A percentile compares a stretch with the other conserved stretches of the same genome.
These are phyloP conservation scores for Silene latifolia DNA, from an alignment of 148 eudicot genomes.

Conservation along the genomic window DNA sequence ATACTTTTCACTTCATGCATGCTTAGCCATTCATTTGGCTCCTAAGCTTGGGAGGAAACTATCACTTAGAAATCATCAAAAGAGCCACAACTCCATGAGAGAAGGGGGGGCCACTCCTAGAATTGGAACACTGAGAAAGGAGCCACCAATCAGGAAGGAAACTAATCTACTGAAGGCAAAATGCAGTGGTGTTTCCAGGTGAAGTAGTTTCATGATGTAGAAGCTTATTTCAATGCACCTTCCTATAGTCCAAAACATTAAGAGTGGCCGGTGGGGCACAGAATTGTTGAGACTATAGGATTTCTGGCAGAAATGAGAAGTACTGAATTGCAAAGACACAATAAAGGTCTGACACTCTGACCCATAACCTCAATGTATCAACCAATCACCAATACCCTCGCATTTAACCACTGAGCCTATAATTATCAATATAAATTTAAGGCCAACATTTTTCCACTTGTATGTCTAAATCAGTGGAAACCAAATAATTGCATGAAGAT, in stretches of 20 bases:
- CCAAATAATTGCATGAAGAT: background rate
- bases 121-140: background rate
- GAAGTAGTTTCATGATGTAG: background rate
- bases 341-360: background rate
- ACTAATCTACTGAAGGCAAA: background rate
- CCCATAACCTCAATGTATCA: too few relatives aligned
- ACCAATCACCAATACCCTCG: background rate
- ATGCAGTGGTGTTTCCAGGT: background rate
- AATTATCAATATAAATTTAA: background rate
- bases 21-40: background rate
- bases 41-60: background rate
- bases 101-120: too few relatives aligned
- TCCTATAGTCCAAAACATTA: background rate
- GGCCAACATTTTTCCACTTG: background rate
- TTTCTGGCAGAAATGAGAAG: background rate
- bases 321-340: background rate
- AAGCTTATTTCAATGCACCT: background rate
- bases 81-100: too few relatives aligned
- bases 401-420: background rate
- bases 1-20: background rate
- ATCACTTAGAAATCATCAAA: too few relatives aligned
- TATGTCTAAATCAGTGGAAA: background rate
- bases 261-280: background rate
- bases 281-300: background rate
- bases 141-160: background rate